phyloP scores from a whole-genome alignment of 257 asterid species.

The Scutellaria barbata region DNA sequence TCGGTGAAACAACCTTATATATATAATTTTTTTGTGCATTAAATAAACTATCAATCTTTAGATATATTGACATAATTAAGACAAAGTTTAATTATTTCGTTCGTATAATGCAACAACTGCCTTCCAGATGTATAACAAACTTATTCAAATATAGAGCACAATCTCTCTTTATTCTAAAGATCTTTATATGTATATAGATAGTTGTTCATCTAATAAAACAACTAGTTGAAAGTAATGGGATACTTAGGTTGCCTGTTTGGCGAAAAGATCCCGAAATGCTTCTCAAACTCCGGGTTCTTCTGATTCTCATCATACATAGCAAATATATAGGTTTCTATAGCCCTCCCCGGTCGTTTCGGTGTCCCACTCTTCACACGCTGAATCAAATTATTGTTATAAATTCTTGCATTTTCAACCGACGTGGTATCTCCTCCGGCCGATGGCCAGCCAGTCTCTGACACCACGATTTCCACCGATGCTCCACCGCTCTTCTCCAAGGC shows the following conservation, averaged over 20 bases:
- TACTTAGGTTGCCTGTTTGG: conserved; percentile 35
- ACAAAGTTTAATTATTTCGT: too few species aligned
- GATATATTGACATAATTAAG: too few species aligned
- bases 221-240: conserved; percentile 34
- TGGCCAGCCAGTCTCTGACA: conserved; percentile 53
- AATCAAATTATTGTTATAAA: conserved; percentile 42
- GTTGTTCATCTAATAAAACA: neutral
- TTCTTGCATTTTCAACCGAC: conserved; percentile 27
- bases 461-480: conserved; percentile 35
- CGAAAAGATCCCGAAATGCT: conserved; percentile 38
- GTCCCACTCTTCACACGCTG: conserved; percentile 41
- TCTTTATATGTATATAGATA: too few species aligned
- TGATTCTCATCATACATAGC: conserved; percentile 46
- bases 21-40: too few species aligned
- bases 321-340: conserved; percentile 41
- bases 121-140: too few species aligned
- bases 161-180: too few species aligned
- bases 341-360: conserved; percentile 40
- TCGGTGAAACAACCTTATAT: too few species aligned
- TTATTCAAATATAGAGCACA: too few species aligned
- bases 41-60: too few species aligned
- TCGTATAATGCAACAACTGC: too few species aligned
- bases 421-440: conserved; percentile 42
- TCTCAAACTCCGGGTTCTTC: conserved; percentile 43
- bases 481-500: conserved; percentile 42